Evolutionary conservation across 2,329 filamentous ascomycete species (phyloP), one percentile per base, ranked within the genome.

Genomic region (Colletotrichum incanum): DNA sequence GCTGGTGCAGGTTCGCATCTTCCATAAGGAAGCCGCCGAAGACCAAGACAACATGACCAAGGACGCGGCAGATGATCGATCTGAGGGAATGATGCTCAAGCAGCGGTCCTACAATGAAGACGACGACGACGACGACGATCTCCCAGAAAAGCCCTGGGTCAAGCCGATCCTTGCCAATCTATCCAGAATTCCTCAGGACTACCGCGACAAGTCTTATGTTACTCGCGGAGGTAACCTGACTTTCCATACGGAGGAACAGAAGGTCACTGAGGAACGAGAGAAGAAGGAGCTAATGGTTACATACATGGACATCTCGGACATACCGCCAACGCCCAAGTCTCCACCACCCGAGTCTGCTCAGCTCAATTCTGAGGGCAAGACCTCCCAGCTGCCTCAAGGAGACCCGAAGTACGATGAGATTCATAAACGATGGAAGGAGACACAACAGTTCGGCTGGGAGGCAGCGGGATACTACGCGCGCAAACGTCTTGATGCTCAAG

Each of bases 1-100:
- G 39, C 86, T 96, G 39, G 91, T 91, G 1, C 85, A 93, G 75
- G 84, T 94, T 66, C 89, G 89, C 74, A 84, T 91, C 61, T 95
- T 95, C 82, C 90, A 91, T 66, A 93, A 94, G 76, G 92, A 94
- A 73, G 90, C 90, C 1, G 87, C 89, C 1, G 93, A 95, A 78
- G 92, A 94, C 75, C 86, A 91, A 69, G 86, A 87, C 67, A 92
- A 90, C 77, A 91, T 94, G 86, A 88, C 92, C 50, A 90, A 90
- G 60, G 93, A 95, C 79, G 92, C 92, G 5, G 88, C 89, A 39
- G 93, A 95, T 78, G 92, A 94, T 76, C 90, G 91, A 61, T 91
- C 90, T 6, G 93, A 94, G 77, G 92, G 93, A 60, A 91, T 93
- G 85, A 90, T 92, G 76, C 83, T 92, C 64, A 92, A 91, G 76